These are phyloP conservation scores for Boletus rufocinnamomeus DNA, from an alignment of 768 basidiomycete species.

Conservation along the genomic window DNA sequence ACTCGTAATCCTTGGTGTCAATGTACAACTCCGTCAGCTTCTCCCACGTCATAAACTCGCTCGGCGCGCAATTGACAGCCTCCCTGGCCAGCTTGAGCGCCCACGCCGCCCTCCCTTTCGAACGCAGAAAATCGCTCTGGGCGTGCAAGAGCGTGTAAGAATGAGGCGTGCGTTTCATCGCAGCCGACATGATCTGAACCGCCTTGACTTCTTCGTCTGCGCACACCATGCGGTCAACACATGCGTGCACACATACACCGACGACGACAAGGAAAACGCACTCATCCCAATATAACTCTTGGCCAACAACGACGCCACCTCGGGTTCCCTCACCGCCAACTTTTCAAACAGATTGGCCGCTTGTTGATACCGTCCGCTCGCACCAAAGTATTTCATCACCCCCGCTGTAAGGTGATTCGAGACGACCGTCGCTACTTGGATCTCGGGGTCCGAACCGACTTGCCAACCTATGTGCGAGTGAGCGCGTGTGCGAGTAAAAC, in stretches of 20 bases:
- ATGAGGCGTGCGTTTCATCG: constrained; percentile 83
- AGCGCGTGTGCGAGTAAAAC: neutral
- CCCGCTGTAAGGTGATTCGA: constrained; percentile 96
- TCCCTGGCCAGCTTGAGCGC: constrained; percentile 89
- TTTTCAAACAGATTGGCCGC: constrained; percentile 96
- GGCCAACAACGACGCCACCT: constrained; percentile 85
- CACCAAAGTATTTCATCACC: constrained; percentile 95
- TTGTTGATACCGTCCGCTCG: constrained; percentile 81
- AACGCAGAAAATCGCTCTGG: constrained; percentile 91
- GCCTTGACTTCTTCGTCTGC: constrained; percentile 98
- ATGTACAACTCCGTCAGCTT: constrained; percentile 96
- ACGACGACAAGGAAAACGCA: constrained; percentile 42
- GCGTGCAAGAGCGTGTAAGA: constrained; percentile 93
- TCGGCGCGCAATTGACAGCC: constrained; percentile 97
- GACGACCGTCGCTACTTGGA: constrained; percentile 95
- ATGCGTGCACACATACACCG: neutral
- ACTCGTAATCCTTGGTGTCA: constrained; percentile 84
- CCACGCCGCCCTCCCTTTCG: constrained; percentile 84
- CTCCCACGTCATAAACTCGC: constrained; percentile 99
- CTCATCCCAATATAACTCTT: constrained; percentile 96
- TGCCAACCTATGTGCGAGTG: constrained; percentile 78
- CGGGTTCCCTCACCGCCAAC: constrained; percentile 79
- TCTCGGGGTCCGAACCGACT: constrained; percentile 97
- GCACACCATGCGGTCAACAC: neutral
- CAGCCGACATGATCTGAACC: constrained; percentile 86